Conservation (phyloP, 768 basidiomycete species). For the Leccinum subgranulosum region DNA sequence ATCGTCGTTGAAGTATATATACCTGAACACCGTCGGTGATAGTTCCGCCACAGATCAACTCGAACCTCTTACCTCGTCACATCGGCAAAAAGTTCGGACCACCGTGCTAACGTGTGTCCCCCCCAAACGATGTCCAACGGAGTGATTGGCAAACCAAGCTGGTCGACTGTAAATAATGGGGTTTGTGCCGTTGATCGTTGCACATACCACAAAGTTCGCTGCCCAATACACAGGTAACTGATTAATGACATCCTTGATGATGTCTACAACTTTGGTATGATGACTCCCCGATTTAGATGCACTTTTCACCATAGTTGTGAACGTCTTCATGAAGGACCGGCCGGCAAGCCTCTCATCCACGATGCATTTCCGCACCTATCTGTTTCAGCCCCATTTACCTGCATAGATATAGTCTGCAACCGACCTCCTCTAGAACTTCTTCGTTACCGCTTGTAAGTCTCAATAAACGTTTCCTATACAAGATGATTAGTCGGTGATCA, state of each 20-base stretch:
- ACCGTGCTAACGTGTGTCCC: conserved; percentile 37
- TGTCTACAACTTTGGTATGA: conserved; percentile 42
- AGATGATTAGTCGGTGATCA: neutral
- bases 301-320: conserved; percentile 6
- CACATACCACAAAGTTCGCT: conserved; percentile 51
- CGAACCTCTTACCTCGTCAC: conserved; percentile 33
- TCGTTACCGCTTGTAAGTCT: conserved; percentile 14
- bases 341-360: conserved; percentile 10
- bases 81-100: conserved; percentile 49
- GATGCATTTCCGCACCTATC: conserved; percentile 15
- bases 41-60: neutral
- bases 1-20: conserved; percentile 34
- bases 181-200: neutral
- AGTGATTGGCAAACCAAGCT: conserved; percentile 32
- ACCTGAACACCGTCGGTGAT: conserved; percentile 26
- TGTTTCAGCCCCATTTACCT: neutral
- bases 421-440: conserved; percentile 8
- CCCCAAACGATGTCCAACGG: conserved; percentile 38
- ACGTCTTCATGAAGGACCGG: conserved; percentile 9
- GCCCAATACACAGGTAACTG: conserved; percentile 60
- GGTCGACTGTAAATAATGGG: neutral
- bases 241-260: conserved; percentile 68
- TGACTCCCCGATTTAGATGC: conserved; percentile 7
- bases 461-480: conserved; percentile 17
- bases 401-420: neutral